Percentiles rank a stretch among this genome's conserved stretches.
Evolutionary conservation across 768 basidiomycete species (phyloP).

Genomic region (Udeniomyces megalosporus): DNA sequence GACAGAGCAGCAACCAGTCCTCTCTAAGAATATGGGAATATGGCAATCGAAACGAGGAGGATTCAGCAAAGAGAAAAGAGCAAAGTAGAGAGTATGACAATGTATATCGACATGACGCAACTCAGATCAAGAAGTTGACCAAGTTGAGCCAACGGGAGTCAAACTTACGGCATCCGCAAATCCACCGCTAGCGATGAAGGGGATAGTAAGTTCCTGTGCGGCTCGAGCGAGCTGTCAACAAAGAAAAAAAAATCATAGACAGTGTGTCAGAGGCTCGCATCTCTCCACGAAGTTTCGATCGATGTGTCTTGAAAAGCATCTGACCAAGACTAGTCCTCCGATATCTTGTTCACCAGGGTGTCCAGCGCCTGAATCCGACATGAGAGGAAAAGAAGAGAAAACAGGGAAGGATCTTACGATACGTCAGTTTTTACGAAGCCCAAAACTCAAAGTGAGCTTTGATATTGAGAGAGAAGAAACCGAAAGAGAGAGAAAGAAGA

Average conservation of each 20-base stretch:
- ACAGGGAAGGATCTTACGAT: too few relatives aligned
- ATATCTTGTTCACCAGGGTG: constrained; percentile 71
- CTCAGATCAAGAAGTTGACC: neutral
- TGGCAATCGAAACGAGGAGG: too few relatives aligned
- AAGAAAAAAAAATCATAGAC: neutral
- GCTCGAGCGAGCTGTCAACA: constrained; percentile 76
- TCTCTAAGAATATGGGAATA: too few relatives aligned
- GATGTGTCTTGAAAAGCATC: constrained; percentile 2
- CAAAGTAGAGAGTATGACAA: neutral
- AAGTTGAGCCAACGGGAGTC: neutral
- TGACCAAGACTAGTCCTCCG: constrained; percentile 64
- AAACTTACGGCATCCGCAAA: constrained; percentile 48
- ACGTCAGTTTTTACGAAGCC: too few relatives aligned
- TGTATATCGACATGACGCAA: too few relatives aligned
- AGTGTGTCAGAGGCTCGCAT: too few relatives aligned
- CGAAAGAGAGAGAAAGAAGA: constrained; percentile 11
- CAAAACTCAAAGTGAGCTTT: too few relatives aligned
- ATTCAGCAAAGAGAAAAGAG: neutral
- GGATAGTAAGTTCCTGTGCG: constrained; percentile 61
- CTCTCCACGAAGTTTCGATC: too few relatives aligned
- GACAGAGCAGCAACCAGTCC: too few relatives aligned
- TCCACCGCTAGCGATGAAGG: constrained; percentile 82
- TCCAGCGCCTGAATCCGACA: neutral
- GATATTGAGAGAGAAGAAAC: neutral
- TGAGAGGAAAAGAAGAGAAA: neutral